Evolutionary conservation across 192 early-diverging fungal genomes (phyloP), one percentile per base, ranked within the genome.

Genomic region (Backusella sp.): DNA sequence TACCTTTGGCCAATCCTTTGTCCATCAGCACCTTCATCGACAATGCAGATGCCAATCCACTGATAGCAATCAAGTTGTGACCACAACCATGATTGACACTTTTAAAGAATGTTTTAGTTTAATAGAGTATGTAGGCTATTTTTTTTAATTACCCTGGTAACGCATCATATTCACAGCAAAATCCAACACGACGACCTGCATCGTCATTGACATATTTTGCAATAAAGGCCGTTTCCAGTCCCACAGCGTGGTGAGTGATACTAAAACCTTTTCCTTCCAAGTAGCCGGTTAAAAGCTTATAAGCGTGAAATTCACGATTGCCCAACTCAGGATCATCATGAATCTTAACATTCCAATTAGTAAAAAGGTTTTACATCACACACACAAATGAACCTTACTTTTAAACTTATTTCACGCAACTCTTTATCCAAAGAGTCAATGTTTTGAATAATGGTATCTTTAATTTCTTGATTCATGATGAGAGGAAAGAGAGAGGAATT

Each of bases 191-290:
- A 23, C 84, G 80, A 7, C 82, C 86, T 15, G 77, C 53, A 3
- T 73, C 70, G 12, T 78, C 84, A 28, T 88, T 77, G n/a, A 73
- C 72, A 76, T 88, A 92, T 36, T 90, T 87, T 28, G 94, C 92
- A 21, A 91, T 77, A 78, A 96, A 96, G 0, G 92, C 92, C 0
- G 95, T 96, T 30, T 88, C 80, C 17, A 96, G 68, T 1, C 86
- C 91, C 79, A 72, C 90, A 6, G 87, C 90, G n/a, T 85, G 67
- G 3, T 82, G 86, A 21, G 86, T 84, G 15, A 95, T 86, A 0
- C 71, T 28, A 76, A 92, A 95, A 15, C 91, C 92, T 66, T 89
- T 82, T 46, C 68, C 70, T 72, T 88, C 82, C 12, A 96, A 78
- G 79, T 90, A 94, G 6, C 88, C 74, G 0, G 90, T 87, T 52